A percentile compares a stretch with the other conserved stretches of the same genome.
Evolutionary conservation across 495 filamentous ascomycete genomes (phyloP).

Genomic region (Tuber magnatum): DNA sequence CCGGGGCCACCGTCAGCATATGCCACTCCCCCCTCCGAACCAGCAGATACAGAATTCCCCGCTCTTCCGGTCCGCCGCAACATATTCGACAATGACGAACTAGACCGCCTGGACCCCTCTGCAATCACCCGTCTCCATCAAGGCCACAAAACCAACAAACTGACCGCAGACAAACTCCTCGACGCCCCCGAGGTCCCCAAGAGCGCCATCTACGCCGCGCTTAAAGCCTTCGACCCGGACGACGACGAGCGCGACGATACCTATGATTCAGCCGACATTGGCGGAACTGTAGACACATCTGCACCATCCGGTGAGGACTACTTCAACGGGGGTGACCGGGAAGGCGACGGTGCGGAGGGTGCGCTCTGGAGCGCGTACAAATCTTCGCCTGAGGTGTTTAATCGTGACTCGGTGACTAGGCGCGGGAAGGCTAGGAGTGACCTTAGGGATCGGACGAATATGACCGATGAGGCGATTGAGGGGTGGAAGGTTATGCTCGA

Average conservation of each 20-base stretch:
- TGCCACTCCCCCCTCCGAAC: constrained; percentile 26
- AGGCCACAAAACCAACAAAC: constrained; percentile 59
- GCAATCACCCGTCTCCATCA: constrained; percentile 58
- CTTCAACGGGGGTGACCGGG: constrained; percentile 44
- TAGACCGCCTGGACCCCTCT: constrained; percentile 62
- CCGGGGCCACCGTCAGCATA: constrained; percentile 43
- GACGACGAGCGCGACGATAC: constrained; percentile 98
- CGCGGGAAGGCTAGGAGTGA: constrained; percentile 53
- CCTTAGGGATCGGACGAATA: constrained; percentile 69
- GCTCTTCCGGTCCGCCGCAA: constrained; percentile 52
- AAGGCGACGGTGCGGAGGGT: constrained; percentile 44
- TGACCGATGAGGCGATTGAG: constrained; percentile 92
- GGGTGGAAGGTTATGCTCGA: constrained; percentile 83
- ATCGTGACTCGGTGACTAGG: constrained; percentile 60
- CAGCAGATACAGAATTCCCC: neutral
- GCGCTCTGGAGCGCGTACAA: constrained; percentile 63
- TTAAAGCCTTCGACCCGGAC: constrained; percentile 85
- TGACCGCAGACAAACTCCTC: constrained; percentile 59
- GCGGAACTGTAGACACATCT: constrained; percentile 66
- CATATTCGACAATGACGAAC: constrained; percentile 70
- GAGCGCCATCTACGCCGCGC: constrained; percentile 81
- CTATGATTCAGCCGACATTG: constrained; percentile 86
- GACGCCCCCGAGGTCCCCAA: constrained; percentile 56
- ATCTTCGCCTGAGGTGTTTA: constrained; percentile 56
- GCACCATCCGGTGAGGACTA: constrained; percentile 42